Evolutionary conservation across 2,329 filamentous ascomycete genomes (phyloP).

Genomic region (Neocatenulostroma microsporum): DNA sequence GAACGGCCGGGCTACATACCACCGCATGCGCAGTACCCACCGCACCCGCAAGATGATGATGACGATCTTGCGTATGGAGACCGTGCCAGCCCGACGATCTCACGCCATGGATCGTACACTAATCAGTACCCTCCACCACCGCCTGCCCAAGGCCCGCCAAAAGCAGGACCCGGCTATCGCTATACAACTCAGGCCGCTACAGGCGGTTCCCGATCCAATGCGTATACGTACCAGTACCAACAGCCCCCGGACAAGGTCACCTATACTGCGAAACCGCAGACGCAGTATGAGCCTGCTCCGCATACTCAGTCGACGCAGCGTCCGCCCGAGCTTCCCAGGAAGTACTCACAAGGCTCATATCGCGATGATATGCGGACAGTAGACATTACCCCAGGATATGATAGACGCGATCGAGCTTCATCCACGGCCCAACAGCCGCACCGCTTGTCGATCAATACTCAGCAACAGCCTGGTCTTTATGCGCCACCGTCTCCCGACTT

Average conservation of each 20-base stretch:
- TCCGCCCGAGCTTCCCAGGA: slow-evolving; percentile 13
- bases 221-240: slow-evolving; percentile 36
- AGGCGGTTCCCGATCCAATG: no score
- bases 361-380: slow-evolving; percentile 28
- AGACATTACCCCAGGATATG: slow-evolving; percentile 37
- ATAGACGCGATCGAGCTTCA: slow-evolving; percentile 8
- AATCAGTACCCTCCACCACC: no score
- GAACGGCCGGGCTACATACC: slow-evolving; percentile 33
- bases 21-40: slow-evolving; percentile 12
- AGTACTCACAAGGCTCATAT: slow-evolving; percentile 10
- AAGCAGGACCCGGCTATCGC: slow-evolving; percentile 14
- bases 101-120: no score
- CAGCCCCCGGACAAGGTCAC: slow-evolving; percentile 34
- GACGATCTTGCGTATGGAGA: slow-evolving; percentile 28
- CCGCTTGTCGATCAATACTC: slow-evolving; percentile 12
- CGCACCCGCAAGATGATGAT: slow-evolving; percentile 20
- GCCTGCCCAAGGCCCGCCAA: slow-evolving; percentile 14
- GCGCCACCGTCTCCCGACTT: no score
- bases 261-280: slow-evolving; percentile 34
- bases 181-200: slow-evolving; percentile 19
- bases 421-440: slow-evolving; percentile 12
- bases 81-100: no score
- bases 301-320: slow-evolving; percentile 9
- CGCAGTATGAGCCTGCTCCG: slow-evolving; percentile 6
- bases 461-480: no score